Percentiles rank a stretch among this genome's conserved stretches.
Evolutionary conservation across 176 grass and related monocot genomes (phyloP).

Genomic region (Pontederia crassipes): DNA sequence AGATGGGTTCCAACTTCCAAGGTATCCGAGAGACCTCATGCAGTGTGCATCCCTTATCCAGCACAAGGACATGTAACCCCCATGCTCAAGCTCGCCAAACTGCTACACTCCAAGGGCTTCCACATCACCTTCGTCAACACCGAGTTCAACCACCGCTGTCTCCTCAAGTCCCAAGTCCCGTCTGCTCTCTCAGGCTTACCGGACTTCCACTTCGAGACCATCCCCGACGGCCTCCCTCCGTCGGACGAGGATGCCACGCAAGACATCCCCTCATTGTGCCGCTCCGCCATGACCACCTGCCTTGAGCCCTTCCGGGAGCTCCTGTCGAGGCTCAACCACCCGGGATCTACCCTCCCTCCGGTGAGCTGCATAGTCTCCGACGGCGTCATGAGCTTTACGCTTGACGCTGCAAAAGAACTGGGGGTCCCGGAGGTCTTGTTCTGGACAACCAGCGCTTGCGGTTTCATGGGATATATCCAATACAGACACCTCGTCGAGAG

Average conservation of each 20-base stretch:
- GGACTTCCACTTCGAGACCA: neutral
- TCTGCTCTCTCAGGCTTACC: neutral
- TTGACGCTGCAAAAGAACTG: conserved; percentile 3
- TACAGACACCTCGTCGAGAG: neutral
- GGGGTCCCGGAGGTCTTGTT: conserved; percentile 2
- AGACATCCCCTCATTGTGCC: conserved; percentile 3
- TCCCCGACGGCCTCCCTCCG: no score
- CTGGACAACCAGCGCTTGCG: conserved; percentile 1
- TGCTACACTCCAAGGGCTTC: no score
- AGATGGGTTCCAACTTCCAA: neutral
- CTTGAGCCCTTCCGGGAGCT: neutral
- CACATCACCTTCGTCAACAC: no score
- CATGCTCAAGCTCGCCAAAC: neutral
- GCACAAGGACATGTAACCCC: conserved; percentile 7
- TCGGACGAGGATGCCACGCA: neutral
- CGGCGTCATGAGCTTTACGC: conserved; percentile 8
- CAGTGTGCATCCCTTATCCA: conserved; percentile 6
- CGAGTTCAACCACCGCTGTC: conserved; percentile 9
- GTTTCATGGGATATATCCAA: neutral
- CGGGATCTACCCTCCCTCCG: neutral
- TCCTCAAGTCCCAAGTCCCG: conserved; percentile 6
- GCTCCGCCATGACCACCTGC: neutral
- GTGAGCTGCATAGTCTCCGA: conserved; percentile 6
- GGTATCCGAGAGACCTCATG: neutral
- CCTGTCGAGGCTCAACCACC: no score